A percentile compares a stretch with the other conserved stretches of the same genome.
Conservation (phyloP, 345 rosid species). For the Populus pruinosa region DNA sequence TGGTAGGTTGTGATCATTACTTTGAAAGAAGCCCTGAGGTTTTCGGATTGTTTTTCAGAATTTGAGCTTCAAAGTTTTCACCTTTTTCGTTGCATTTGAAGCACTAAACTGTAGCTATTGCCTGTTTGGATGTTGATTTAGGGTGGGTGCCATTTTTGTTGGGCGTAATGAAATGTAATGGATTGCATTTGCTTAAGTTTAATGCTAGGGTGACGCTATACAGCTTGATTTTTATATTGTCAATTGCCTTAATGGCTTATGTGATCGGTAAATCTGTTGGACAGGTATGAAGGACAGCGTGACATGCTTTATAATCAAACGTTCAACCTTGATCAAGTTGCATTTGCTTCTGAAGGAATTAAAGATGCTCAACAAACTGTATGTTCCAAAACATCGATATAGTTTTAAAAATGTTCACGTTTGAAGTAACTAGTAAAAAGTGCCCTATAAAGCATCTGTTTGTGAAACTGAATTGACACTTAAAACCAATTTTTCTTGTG, state of each 20-base stretch:
- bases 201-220: not conserved
- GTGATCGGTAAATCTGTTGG: not conserved
- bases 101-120: not conserved
- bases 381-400: slow-evolving; percentile 23
- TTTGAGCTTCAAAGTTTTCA: not conserved
- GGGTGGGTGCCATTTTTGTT: not conserved
- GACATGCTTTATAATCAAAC: slow-evolving; percentile 98
- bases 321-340: slow-evolving; percentile 97
- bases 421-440: too few species aligned
- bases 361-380: slow-evolving; percentile 99
- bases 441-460: not conserved
- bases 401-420: not conserved
- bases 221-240: not conserved
- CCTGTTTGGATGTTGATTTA: not conserved
- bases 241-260: slow-evolving; percentile 10
- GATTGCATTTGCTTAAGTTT: not conserved
- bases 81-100: not conserved
- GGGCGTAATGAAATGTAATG: not conserved
- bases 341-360: slow-evolving; percentile 97
- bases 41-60: not conserved
- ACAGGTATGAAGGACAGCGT: slow-evolving; percentile 96
- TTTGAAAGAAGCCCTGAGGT: not conserved
- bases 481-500: too few species aligned
- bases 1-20: not conserved
- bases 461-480: not conserved